Conservation (phyloP, 164 flowering plant genomes). For the Brasenia schreberi region DNA sequence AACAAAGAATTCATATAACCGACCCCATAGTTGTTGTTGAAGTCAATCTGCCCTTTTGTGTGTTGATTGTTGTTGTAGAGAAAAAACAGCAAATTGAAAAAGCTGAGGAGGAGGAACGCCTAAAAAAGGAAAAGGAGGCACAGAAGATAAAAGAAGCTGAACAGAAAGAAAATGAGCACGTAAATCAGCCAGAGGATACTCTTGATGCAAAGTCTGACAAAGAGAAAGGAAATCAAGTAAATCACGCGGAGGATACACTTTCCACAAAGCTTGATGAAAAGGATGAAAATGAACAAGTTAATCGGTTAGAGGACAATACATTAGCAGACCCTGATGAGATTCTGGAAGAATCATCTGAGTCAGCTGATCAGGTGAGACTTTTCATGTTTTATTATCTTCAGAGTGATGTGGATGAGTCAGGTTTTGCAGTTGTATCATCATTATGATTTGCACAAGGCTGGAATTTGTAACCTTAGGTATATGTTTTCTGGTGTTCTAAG, state of each 20-base stretch:
- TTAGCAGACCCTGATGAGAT: conserved; percentile 18
- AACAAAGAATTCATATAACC: too few species aligned
- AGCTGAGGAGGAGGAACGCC: conserved; percentile 83
- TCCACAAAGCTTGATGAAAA: not conserved
- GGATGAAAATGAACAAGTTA: conserved; percentile 13
- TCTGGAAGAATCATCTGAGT: conserved; percentile 17
- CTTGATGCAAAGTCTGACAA: not conserved
- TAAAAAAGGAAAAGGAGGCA: conserved; percentile 74
- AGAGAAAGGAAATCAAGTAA: too few species aligned
- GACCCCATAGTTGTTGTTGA: too few species aligned
- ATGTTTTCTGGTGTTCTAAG: too few species aligned
- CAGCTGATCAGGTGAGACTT: conserved; percentile 38
- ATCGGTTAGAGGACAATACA: conserved; percentile 16
- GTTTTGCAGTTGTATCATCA: too few species aligned
- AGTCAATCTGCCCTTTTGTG: not conserved
- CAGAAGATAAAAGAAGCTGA: conserved; percentile 47
- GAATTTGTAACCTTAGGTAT: too few species aligned
- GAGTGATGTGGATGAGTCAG: too few species aligned
- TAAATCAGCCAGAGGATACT: not conserved
- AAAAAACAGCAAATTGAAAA: conserved; percentile 84
- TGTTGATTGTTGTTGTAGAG: conserved; percentile 29
- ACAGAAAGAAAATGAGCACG: conserved; percentile 9
- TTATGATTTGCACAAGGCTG: too few species aligned
- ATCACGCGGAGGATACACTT: too few species aligned
- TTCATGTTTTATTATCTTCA: not conserved